phyloP scores from a whole-genome alignment of 768 basidiomycete species.

The Rhizopogon vinicolor region DNA sequence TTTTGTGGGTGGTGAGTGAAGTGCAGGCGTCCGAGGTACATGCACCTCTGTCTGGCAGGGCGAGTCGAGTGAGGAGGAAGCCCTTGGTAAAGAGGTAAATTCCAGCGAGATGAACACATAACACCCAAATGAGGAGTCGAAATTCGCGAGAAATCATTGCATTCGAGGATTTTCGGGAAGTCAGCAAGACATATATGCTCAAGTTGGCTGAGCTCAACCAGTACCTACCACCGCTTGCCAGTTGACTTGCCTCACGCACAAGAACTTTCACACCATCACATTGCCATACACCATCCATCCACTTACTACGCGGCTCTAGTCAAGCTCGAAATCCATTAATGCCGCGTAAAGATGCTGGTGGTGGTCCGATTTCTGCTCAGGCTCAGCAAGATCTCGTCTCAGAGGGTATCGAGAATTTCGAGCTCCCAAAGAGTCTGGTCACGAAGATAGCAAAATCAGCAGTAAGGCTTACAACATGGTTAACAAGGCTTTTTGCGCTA shows the following conservation, averaged over 20 bases:
- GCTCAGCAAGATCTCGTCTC: constrained; percentile 77
- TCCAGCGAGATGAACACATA: constrained; percentile 66
- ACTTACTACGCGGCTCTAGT: not conserved
- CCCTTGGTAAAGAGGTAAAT: constrained; percentile 90
- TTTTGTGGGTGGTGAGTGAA: constrained; percentile 58
- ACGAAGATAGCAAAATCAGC: constrained; percentile 83
- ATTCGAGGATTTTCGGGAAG: not conserved
- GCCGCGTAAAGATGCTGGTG: constrained; percentile 64
- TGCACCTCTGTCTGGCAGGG: constrained; percentile 33
- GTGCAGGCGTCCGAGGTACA: constrained; percentile 46
- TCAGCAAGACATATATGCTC: not conserved
- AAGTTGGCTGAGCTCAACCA: too few species aligned
- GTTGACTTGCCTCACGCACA: too few species aligned
- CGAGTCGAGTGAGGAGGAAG: constrained; percentile 76
- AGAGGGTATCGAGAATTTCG: constrained; percentile 85
- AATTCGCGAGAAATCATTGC: constrained; percentile 15
- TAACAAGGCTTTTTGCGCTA: not conserved
- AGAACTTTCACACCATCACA: too few species aligned
- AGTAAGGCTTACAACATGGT: constrained; percentile 35
- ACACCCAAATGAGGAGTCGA: constrained; percentile 50
- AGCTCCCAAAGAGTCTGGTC: constrained; percentile 80
- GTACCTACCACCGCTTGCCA: too few species aligned
- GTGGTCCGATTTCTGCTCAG: constrained; percentile 59
- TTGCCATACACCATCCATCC: too few species aligned
- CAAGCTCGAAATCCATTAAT: constrained; percentile 32